Base-by-base conservation (phyloP, 129 eudicot species). In the Tagetes erecta region DNA sequence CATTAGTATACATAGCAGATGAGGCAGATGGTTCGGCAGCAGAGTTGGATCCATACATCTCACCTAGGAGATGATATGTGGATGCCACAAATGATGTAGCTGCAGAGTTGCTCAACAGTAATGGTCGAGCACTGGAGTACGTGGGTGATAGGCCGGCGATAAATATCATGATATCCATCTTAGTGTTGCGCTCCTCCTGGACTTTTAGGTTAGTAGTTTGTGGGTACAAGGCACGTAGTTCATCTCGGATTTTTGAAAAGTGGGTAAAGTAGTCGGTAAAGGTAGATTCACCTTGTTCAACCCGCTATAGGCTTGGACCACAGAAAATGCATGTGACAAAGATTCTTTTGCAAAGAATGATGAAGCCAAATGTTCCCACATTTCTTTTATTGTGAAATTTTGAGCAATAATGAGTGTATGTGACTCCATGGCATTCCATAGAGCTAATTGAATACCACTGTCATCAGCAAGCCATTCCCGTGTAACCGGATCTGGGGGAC, bases 221-320 rank as follows among this genome's bases (percentile, higher is more conserved):
- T 8, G 71, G 53, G 35, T 3, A 66, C 14, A 66, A n/a, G 20
- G 20, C 37, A 20, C 4, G 10, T 13, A 40, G 35, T 20, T 65
- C 3, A 5, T 65, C 51, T 65, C 3, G 30, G n/a, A 65, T 37
- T n/a, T 41, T 41, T 40, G 36, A 65, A 14, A 66, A 8, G 13
- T 0, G 30, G 36, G 38, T 66, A 10, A 35, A 63, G 34, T 63
- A 63, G 2, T 63, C 30, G 2, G 31, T 63, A 30, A 40, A 44
- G n/a, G 27, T 30, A 38, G 70, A 65, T 27, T 65, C 70, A 65
- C 70, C 52, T 41, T 65, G 52, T 11, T 9, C 10, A 42, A 42
- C 8, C 47, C 47, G n/a, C 14, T 39, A n/a, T 66, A 20, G 71
- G 53, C 45, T 3, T 5, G 0, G 3, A 41, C 45, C 27, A 66